Evolutionary conservation across 2,329 filamentous ascomycete species (phyloP), one percentile per base, ranked within the genome.

Genomic region (Colletotrichum acutatum): DNA sequence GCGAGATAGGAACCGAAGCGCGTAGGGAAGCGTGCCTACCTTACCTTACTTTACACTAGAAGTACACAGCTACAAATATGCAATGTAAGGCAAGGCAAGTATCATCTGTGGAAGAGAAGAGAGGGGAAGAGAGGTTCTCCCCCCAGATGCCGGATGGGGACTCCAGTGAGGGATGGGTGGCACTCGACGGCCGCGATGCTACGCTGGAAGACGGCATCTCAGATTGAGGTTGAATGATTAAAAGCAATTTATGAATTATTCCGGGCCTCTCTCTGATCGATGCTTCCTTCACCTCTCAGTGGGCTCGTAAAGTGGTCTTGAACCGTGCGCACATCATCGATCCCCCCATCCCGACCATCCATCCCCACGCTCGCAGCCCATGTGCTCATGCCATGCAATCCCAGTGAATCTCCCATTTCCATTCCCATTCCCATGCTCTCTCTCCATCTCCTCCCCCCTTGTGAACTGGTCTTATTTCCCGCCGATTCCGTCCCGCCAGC

Each of bases 401-500:
- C 42, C 42, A 42, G 37, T 42, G 37, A 42, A 42, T 42, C 37
- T 42, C 42, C 42, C 42, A 49, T 49, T 49, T 22, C 49, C 68
- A 34, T 7, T 56, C 30, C 28, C 32, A 61, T 67, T 59, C 63
- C 56, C 60, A 66, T 60, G 58, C 37, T 60, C 42, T 57, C 42
- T 57, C 3, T 68, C 42, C 42, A 49, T n/a, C 42, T n/a, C 42
- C 37, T 19, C 42, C 42, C 42, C 42, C 42, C 42, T 49, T 49
- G 42, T 49, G 16, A 49, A 49, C 19, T 49, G 42, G 6, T 49
- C 42, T 49, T 49, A 49, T 49, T 49, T 68, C 66, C 70, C 66
- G 66, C 42, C 59, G 66, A 72, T 72, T 57, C 66, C 70, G 66
- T 70, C 54, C 66, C 49, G 32, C 63, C 54, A 30, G 42, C 30